A percentile compares a stretch with the other conserved stretches of the same genome.
These are phyloP conservation scores for Mycena vulgaris DNA, from an alignment of 768 basidiomycete genomes.

Conservation along the genomic window DNA sequence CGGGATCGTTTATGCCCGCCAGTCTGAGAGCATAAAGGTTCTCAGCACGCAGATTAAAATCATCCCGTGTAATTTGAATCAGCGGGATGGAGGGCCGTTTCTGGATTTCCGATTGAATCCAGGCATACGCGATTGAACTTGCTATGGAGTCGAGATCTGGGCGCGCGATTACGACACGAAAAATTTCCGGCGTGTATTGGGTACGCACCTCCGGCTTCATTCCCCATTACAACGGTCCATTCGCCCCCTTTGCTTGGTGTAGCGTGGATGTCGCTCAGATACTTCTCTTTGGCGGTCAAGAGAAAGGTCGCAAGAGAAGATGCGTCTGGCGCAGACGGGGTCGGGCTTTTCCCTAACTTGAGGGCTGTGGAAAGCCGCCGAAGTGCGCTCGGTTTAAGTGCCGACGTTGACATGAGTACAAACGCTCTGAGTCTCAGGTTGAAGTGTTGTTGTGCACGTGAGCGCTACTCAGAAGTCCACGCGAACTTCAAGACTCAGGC, in stretches of 20 bases:
- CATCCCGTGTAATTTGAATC: slow-evolving; percentile 74
- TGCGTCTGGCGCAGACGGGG: slow-evolving; percentile 4
- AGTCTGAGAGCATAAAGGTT: slow-evolving; percentile 83
- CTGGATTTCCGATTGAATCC: slow-evolving; percentile 73
- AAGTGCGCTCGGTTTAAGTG: slow-evolving; percentile 24
- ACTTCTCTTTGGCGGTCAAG: slow-evolving; percentile 67
- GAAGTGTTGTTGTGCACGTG: slow-evolving; percentile 16
- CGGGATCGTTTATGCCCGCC: slow-evolving; percentile 66
- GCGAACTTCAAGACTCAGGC: too few species aligned
- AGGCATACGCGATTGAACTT: slow-evolving; percentile 88
- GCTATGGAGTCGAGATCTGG: slow-evolving; percentile 93
- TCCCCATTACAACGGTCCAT: slow-evolving; percentile 95
- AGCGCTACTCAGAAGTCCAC: slow-evolving; percentile 12
- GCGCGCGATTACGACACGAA: slow-evolving; percentile 1
- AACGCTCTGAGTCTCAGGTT: not conserved
- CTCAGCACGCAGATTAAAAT: slow-evolving; percentile 88
- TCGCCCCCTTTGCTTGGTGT: slow-evolving; percentile 60
- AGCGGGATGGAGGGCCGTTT: slow-evolving; percentile 78
- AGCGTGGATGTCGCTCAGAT: slow-evolving; percentile 68
- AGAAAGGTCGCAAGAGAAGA: slow-evolving; percentile 57
- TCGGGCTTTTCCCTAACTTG: slow-evolving; percentile 46
- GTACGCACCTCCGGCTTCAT: slow-evolving; percentile 92
- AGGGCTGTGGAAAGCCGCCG: slow-evolving; percentile 57
- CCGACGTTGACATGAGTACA: slow-evolving; percentile 9
- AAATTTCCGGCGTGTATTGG: not conserved